Conservation (phyloP, 192 early-diverging fungal species). For the Globomyces pollinis-pini region DNA sequence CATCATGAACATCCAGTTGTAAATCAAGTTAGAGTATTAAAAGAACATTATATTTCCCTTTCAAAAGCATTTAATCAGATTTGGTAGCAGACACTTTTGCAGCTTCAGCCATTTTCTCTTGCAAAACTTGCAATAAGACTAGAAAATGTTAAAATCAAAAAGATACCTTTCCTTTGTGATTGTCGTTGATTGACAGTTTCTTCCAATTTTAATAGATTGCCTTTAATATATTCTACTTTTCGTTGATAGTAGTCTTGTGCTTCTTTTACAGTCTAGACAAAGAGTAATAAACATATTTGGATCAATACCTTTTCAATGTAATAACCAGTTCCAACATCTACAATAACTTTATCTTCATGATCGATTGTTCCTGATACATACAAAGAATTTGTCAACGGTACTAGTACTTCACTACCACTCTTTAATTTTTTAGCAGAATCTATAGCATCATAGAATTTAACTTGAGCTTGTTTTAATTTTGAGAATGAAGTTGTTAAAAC, state of each 20-base stretch:
- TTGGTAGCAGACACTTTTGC: too few relatives aligned
- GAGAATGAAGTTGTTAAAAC: slow-evolving; percentile 77
- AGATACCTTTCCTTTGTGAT: slow-evolving; percentile 35
- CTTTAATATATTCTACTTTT: slow-evolving; percentile 77
- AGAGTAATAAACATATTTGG: too few relatives aligned
- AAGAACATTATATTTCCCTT: too few relatives aligned
- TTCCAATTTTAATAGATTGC: slow-evolving; percentile 73
- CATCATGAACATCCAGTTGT: too few relatives aligned
- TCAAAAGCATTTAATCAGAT: too few relatives aligned
- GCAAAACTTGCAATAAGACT: too few relatives aligned
- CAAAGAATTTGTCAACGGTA: slow-evolving; percentile 77
- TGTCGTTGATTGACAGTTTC: slow-evolving; percentile 74
- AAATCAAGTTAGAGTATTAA: too few relatives aligned
- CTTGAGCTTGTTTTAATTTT: slow-evolving; percentile 81
- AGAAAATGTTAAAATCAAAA: too few relatives aligned
- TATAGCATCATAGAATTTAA: slow-evolving; percentile 76
- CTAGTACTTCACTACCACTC: slow-evolving; percentile 52
- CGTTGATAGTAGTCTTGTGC: slow-evolving; percentile 73
- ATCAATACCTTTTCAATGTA: slow-evolving; percentile 87
- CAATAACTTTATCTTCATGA: slow-evolving; percentile 75
- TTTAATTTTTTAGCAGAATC: slow-evolving; percentile 54
- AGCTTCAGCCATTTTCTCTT: too few relatives aligned
- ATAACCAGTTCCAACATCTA: slow-evolving; percentile 96
- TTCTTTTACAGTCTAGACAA: slow-evolving; percentile 56
- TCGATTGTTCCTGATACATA: slow-evolving; percentile 87